These are phyloP conservation scores for Paspalum notatum DNA, from an alignment of 176 grass and related monocot genomes.

Conservation along the genomic window DNA sequence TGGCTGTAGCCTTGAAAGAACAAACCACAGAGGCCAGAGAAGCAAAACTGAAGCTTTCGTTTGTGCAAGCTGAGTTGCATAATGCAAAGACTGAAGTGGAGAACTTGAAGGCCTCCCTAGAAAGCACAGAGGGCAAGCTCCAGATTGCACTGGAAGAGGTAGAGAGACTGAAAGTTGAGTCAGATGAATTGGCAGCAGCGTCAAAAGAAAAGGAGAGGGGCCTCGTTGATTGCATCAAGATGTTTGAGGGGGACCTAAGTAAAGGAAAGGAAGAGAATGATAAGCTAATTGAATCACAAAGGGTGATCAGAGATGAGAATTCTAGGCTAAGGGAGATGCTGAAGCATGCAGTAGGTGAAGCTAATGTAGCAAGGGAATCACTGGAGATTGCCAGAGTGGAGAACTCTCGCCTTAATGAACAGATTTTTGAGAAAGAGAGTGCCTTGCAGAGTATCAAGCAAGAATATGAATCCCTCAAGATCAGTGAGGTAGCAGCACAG, in stretches of 20 bases:
- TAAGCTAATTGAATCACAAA: conserved; percentile 75
- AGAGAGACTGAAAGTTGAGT: conserved; percentile 47
- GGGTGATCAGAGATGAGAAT: conserved; percentile 72
- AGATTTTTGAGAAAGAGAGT: conserved; percentile 73
- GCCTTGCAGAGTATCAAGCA: conserved; percentile 66
- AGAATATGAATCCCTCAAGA: conserved; percentile 80
- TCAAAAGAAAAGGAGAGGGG: conserved; percentile 77
- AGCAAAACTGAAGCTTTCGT: conserved; percentile 54
- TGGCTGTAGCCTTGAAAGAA: conserved; percentile 78
- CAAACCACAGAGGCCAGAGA: conserved; percentile 52
- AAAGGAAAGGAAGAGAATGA: conserved; percentile 69
- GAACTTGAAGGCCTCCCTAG: conserved; percentile 31
- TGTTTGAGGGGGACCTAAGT: conserved; percentile 65
- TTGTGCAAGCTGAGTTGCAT: conserved; percentile 57
- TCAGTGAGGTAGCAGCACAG: conserved; percentile 74
- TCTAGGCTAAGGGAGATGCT: conserved; percentile 77
- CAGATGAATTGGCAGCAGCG: conserved; percentile 48
- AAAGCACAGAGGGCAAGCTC: conserved; percentile 50
- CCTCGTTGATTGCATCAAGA: conserved; percentile 69
- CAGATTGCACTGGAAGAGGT: conserved; percentile 57
- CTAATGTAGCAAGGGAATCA: conserved; percentile 68
- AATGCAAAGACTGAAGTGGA: conserved; percentile 60
- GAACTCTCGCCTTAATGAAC: conserved; percentile 69
- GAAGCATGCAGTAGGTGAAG: conserved; percentile 80
- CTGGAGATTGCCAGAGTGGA: conserved; percentile 71